phyloP scores from a whole-genome alignment of 805 yeast genomes.

The Metschnikowia reukaufii region DNA sequence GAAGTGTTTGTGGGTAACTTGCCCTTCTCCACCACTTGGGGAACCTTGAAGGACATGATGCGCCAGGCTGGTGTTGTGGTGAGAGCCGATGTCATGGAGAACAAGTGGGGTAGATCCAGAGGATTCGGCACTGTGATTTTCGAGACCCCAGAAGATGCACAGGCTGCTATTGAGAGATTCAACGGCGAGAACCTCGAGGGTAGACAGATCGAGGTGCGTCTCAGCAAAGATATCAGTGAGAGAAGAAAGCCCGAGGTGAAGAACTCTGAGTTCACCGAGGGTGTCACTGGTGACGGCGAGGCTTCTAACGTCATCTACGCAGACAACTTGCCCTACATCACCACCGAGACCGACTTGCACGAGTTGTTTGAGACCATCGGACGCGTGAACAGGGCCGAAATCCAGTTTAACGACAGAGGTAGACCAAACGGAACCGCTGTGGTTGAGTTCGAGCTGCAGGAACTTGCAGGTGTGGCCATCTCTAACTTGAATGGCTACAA shows the following conservation, averaged over 20 bases:
- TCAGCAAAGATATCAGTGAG: constrained; percentile 44
- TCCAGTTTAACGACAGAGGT: constrained; percentile 58
- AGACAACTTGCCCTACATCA: constrained; percentile 82
- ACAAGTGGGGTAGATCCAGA: constrained; percentile 70
- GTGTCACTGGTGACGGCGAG: constrained; percentile 61
- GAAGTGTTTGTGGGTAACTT: constrained; percentile 80
- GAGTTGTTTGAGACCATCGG: constrained; percentile 88
- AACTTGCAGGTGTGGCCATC: constrained; percentile 73
- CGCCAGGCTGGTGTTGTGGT: constrained; percentile 72
- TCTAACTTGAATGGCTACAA: constrained; percentile 72
- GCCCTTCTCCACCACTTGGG: constrained; percentile 83
- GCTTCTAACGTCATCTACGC: constrained; percentile 56
- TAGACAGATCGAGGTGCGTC: constrained; percentile 75
- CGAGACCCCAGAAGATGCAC: constrained; percentile 64
- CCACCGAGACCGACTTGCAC: constrained; percentile 78
- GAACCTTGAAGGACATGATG: constrained; percentile 81
- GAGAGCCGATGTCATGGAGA: constrained; percentile 75
- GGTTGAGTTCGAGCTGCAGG: constrained; percentile 66
- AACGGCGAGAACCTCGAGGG: constrained; percentile 75
- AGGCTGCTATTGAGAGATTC: constrained; percentile 64
- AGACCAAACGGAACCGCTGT: constrained; percentile 84
- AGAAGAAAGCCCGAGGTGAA: constrained; percentile 22
- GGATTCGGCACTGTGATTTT: constrained; percentile 86
- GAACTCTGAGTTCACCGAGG: constrained; percentile 62
- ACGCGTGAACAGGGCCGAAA: constrained; percentile 69